Evolutionary conservation across 2,329 filamentous ascomycete species (phyloP).

Genomic region (Lasiodiplodia hormozganensis): DNA sequence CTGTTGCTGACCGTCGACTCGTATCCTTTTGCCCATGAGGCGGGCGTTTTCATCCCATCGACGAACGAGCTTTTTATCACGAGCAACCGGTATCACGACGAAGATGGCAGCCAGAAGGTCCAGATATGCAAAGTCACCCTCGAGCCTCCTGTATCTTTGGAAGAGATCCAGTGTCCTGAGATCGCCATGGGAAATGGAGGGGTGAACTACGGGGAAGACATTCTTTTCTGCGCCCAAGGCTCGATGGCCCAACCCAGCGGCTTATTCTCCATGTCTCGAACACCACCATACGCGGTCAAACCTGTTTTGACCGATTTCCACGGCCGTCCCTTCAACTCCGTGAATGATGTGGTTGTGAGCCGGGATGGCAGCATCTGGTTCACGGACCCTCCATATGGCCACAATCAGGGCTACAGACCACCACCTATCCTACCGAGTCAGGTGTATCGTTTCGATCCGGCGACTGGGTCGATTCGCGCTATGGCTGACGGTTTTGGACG

Average conservation of each 20-base stretch:
- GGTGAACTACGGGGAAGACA: conserved; percentile 38
- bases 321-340: conserved; percentile 51
- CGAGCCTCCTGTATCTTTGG: too few species aligned
- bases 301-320: conserved; percentile 53
- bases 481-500: conserved; percentile 48
- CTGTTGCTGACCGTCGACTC: neutral
- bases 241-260: conserved; percentile 38
- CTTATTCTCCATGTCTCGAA: conserved; percentile 35
- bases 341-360: conserved; percentile 47
- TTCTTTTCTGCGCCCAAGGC: conserved; percentile 46
- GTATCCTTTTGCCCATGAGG: conserved; percentile 59
- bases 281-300: conserved; percentile 31
- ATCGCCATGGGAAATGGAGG: conserved; percentile 37
- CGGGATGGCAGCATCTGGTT: conserved; percentile 53
- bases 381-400: conserved; percentile 49
- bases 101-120: neutral
- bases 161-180: conserved; percentile 7
- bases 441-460: conserved; percentile 49
- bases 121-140: too few species aligned
- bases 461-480: conserved; percentile 43
- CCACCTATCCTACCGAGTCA: conserved; percentile 36
- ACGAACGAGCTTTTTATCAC: conserved; percentile 47
- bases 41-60: conserved; percentile 45
- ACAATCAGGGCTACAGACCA: conserved; percentile 36
- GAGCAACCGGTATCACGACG: conserved; percentile 38